Evolutionary conservation across 2,329 filamentous ascomycete genomes (phyloP).

Genomic region (Hymenoscyphus linearis): DNA sequence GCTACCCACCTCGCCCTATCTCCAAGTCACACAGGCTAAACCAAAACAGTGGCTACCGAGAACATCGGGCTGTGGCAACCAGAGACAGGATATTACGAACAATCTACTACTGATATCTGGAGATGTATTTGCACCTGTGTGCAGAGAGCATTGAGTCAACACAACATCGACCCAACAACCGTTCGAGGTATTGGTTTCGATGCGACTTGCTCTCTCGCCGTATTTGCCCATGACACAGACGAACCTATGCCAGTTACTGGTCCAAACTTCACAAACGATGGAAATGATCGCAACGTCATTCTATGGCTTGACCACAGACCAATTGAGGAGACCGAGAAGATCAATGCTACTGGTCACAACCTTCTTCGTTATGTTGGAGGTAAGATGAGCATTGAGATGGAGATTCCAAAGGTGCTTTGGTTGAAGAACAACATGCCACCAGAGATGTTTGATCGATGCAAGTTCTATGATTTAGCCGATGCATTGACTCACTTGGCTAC

Average conservation of each 20-base stretch:
- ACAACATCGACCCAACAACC: constrained; percentile 67
- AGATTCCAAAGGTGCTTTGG: constrained; percentile 97
- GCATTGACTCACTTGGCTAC: constrained; percentile 92
- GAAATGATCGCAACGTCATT: constrained; percentile 88
- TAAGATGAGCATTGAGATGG: constrained; percentile 99
- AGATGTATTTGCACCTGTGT: constrained; percentile 87
- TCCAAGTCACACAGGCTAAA: constrained; percentile 8
- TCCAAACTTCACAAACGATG: constrained; percentile 73
- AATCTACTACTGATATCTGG: constrained; percentile 98
- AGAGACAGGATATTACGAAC: constrained; percentile 75
- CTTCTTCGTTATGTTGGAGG: constrained; percentile 93
- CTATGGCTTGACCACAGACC: constrained; percentile 96
- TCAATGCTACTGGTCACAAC: constrained; percentile 90
- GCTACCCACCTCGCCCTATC: not conserved
- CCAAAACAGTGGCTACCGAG: constrained; percentile 53
- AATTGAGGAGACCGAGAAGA: constrained; percentile 82
- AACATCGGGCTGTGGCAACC: constrained; percentile 79
- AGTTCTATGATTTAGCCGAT: constrained; percentile 93
- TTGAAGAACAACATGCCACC: constrained; percentile 97
- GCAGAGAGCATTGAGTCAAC: constrained; percentile 73
- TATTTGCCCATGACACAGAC: constrained; percentile 84
- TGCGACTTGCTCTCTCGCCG: constrained; percentile 93
- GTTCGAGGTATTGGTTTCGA: constrained; percentile 95
- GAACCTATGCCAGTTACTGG: constrained; percentile 88
- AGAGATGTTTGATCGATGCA: constrained; percentile 85